phyloP scores from a whole-genome alignment of 257 asterid species.

The Parsonsia alboflavescens region DNA sequence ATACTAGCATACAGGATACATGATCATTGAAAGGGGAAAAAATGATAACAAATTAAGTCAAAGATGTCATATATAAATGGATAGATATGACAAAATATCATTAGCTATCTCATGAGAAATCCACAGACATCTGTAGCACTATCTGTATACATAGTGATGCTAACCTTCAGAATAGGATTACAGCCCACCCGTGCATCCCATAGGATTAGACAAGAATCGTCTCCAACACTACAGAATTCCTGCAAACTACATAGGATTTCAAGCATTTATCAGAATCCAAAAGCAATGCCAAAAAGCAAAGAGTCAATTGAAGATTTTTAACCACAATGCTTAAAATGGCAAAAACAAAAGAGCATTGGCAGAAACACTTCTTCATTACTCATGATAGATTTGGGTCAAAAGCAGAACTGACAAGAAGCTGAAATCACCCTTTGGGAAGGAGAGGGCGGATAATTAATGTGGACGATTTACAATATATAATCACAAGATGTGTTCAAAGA shows the following conservation, averaged over 20 bases:
- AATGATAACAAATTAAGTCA: not conserved
- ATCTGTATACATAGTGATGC: not conserved
- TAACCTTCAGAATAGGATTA: slow-evolving; percentile 73
- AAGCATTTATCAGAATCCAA: slow-evolving; percentile 7
- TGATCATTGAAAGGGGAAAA: not conserved
- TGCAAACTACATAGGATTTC: slow-evolving; percentile 57
- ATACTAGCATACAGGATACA: not conserved
- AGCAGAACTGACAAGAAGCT: too few species aligned
- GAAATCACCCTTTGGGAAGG: too few species aligned
- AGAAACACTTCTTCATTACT: not conserved
- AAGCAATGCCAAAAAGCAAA: not conserved
- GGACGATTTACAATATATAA: too few species aligned
- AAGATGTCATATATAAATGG: not conserved
- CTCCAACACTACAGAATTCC: slow-evolving; percentile 98
- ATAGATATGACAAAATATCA: not conserved
- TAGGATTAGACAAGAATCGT: slow-evolving; percentile 91
- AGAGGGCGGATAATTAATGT: too few species aligned
- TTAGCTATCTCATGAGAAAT: not conserved
- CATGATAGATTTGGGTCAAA: not conserved
- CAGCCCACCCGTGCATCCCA: slow-evolving; percentile 91
- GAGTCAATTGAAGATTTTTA: not conserved
- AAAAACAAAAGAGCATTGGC: not conserved
- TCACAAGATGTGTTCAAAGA: too few species aligned
- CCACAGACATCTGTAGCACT: not conserved
- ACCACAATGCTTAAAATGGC: not conserved